phyloP scores from a whole-genome alignment of 2,329 filamentous ascomycete species.

The Trichoderma polysporum region DNA sequence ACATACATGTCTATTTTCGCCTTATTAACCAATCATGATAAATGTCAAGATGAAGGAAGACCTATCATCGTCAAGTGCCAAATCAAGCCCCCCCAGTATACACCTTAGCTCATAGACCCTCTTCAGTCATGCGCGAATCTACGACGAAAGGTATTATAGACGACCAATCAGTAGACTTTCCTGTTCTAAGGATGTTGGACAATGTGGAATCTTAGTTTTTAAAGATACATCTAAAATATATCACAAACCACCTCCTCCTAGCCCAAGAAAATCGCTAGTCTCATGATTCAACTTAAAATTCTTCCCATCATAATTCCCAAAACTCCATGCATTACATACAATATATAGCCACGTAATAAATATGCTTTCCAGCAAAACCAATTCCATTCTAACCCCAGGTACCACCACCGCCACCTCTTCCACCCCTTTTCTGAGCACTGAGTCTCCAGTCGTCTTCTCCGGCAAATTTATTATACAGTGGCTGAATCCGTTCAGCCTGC shows the following conservation, averaged over 20 bases:
- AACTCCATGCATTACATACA: conserved; percentile 5
- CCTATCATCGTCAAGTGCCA: too few relatives aligned
- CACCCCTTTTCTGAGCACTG: conserved; percentile 80
- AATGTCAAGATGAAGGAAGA: too few relatives aligned
- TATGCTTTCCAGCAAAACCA: background rate
- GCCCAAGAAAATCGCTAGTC: background rate
- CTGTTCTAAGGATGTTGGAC: background rate
- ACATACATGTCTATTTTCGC: too few relatives aligned
- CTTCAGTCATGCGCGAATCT: too few relatives aligned
- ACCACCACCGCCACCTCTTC: conserved; percentile 78
- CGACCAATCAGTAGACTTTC: too few relatives aligned
- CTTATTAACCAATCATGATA: too few relatives aligned
- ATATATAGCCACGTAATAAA: background rate
- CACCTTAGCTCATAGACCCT: too few relatives aligned
- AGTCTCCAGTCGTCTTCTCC: conserved; percentile 94
- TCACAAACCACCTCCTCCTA: background rate
- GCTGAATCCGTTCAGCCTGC: conserved; percentile 92
- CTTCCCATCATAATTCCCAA: background rate
- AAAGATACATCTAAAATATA: background rate
- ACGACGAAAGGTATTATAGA: too few relatives aligned
- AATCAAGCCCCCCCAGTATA: too few relatives aligned
- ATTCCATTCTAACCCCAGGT: conserved; percentile 72
- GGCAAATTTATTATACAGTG: conserved; percentile 88
- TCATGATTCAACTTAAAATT: background rate
- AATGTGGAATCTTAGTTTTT: background rate